Base-by-base conservation (phyloP, 176 grass and related monocot genomes). In the Lolium rigidum region DNA sequence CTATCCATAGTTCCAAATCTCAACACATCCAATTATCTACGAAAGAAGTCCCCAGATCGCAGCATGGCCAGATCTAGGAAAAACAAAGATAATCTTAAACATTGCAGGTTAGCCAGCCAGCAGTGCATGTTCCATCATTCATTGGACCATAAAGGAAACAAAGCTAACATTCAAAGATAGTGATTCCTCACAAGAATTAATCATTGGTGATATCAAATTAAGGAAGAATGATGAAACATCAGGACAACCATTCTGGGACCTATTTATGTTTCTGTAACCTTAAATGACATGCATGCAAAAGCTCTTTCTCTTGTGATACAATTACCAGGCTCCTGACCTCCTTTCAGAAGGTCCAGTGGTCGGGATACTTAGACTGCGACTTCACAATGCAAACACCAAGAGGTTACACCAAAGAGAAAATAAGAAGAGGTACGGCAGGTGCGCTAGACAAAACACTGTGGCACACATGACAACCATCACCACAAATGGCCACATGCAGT, bases 31-130 rank as follows among this genome's bases (percentile, higher is more conserved):
- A 87, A 79, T 74, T 86, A 74, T 85, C 57, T 90, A 90, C 7
- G 60, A 78, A 79, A 78, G 84, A 74, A 90, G 74, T 58, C 89
- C 89, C 65, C 79, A 87, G 89, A 90, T 90, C 38, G 37, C 84
- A 46, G 74, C 84, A 90, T 74, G 80, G 88, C 73, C 84, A 82
- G 80, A 86, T 90, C 88, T 90, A 90, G 84, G 89, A 90, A 90
- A 90, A 86, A 90, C 74, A 90, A 83, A 87, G 73, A 66, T 78
- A 90, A 90, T 55, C 89, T 90, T 90, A 46, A 83, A 63, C 54
- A 79, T 15, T 79, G 74, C 46, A 87, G 22, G 74, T 86, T 87
- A 90, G 74, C 80, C 66, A 87, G 55, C 84, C 69, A 86, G 55
- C 37, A 57, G 17, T 63, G 4, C 77, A 62, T 78, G 64, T 73